Evolutionary conservation across 169 alveolate genomes (phyloP).

Genomic region (Plasmodium gaboni): DNA sequence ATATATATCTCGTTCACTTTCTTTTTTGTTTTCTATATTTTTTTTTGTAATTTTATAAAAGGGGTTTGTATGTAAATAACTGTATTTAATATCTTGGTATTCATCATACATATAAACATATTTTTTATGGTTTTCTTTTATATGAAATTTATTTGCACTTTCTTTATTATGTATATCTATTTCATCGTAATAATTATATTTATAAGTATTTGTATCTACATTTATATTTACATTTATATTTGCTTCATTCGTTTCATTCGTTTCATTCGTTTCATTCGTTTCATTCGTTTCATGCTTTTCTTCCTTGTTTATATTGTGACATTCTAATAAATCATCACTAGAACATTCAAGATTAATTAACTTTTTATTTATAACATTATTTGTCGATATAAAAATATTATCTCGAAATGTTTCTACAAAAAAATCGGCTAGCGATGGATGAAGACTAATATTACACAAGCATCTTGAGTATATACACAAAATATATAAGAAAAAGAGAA

Average conservation of each 20-base stretch:
- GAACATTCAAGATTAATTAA: slow-evolving; percentile 23
- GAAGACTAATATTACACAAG: slow-evolving; percentile 20
- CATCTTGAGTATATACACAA: background rate
- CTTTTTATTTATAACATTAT: slow-evolving; percentile 39
- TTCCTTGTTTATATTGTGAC: slow-evolving; percentile 31
- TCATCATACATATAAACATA: background rate
- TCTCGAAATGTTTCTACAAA: slow-evolving; percentile 53
- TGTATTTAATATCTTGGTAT: background rate
- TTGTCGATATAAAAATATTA: slow-evolving; percentile 11
- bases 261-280: background rate
- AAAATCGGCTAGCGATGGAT: slow-evolving; percentile 48
- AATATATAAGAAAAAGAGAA: too few species aligned
- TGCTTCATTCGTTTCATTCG: background rate
- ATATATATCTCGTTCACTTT: background rate
- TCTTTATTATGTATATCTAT: background rate
- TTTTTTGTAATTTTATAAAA: slow-evolving; percentile 9
- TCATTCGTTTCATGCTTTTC: background rate
- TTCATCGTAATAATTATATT: background rate
- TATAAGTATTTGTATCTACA: background rate
- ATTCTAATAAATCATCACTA: slow-evolving; percentile 15
- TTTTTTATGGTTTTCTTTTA: background rate
- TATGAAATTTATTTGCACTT: background rate
- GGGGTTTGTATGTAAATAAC: slow-evolving; percentile 27
- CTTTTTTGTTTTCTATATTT: background rate
- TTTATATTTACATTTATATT: slow-evolving; percentile 1